Base-by-base conservation (phyloP, 257 asterid species). In the Lycium ferocissimum region DNA sequence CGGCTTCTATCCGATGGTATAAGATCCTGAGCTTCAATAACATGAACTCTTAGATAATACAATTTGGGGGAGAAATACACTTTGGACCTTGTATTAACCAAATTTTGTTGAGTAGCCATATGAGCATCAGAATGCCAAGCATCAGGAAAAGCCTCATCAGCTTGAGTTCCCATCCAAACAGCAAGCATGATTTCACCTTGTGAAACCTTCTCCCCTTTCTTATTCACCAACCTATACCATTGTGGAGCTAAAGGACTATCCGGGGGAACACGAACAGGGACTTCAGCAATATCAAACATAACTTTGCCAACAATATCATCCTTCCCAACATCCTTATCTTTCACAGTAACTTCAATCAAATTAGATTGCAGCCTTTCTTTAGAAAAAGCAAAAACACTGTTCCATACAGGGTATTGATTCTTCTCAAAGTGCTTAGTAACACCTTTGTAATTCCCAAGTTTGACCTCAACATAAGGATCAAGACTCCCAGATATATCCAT, bases 101-200 rank as follows among this genome's bases (percentile, higher is more conserved):
- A 87, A 73, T 69, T 88, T n/a, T 91, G 92, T 70, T 93, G 96
- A 85, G 89, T 92, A 18, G 93, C 85, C 65, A 86, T 76, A 53
- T 94, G 96, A 87, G 99, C 97, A 78, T 94, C 98, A 11, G 98
- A 93, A 79, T 95, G 98, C 97, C 98, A 94, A 9, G 98, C 99
- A 37, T 94, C 95, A 0, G 97, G 98, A 72, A 94, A 95, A 10
- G 97, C 90, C 89, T 95, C 99, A 51, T 95, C 99, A 7, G 99
- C 99, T 84, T 95, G 99, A 53, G 99, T 95, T 85, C 99, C 98
- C 91, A 91, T 92, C 99, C 99, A 95, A 83, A 94, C 93, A 1
- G 97, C 98, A 58, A 95, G 94, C 99, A 95, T 94, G 67, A 95
- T 82, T 84, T 94, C 98, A 47, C 99, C 99, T 1, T 86, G 89